phyloP scores from a whole-genome alignment of 1,284 basidiomycete species.

The Puccinia polysora region DNA sequence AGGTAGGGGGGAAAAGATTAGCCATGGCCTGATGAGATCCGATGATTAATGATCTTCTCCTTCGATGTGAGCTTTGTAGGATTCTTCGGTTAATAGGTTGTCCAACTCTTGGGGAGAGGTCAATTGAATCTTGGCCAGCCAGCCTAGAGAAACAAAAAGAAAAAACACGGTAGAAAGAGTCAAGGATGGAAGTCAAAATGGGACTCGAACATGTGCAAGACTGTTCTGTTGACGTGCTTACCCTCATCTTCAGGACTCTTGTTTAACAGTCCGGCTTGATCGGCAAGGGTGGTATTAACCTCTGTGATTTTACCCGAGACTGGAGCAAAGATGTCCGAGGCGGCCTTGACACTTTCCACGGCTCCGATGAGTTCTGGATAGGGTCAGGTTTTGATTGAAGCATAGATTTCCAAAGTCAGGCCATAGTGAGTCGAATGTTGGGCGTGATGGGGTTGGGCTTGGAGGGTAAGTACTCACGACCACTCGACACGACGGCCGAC shows the following conservation, averaged over 20 bases:
- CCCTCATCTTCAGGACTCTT: constrained; percentile 51
- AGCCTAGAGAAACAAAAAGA: constrained; percentile 14
- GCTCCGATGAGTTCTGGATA: constrained; percentile 79
- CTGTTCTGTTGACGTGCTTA: constrained; percentile 40
- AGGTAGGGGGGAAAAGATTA: no score
- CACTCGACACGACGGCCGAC: constrained; percentile 67
- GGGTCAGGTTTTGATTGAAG: not conserved
- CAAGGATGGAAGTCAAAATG: not conserved
- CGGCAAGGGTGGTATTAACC: constrained; percentile 50
- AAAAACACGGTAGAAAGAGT: not conserved
- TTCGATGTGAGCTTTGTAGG: constrained; percentile 72
- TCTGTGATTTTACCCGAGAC: constrained; percentile 50
- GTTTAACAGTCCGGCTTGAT: constrained; percentile 51
- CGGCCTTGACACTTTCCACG: constrained; percentile 96
- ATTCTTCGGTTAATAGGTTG: constrained; percentile 67
- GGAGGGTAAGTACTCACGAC: constrained; percentile 59
- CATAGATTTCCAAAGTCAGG: not conserved
- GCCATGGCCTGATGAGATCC: no score
- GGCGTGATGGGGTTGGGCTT: not conserved
- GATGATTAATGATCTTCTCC: constrained; percentile 23
- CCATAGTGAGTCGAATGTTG: not conserved
- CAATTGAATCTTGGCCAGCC: constrained; percentile 14
- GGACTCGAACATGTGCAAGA: not conserved
- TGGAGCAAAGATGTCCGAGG: constrained; percentile 72
- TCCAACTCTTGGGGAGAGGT: constrained; percentile 61